phyloP scores from a whole-genome alignment of 2,329 filamentous ascomycete species.

The Corinectria fuckeliana region DNA sequence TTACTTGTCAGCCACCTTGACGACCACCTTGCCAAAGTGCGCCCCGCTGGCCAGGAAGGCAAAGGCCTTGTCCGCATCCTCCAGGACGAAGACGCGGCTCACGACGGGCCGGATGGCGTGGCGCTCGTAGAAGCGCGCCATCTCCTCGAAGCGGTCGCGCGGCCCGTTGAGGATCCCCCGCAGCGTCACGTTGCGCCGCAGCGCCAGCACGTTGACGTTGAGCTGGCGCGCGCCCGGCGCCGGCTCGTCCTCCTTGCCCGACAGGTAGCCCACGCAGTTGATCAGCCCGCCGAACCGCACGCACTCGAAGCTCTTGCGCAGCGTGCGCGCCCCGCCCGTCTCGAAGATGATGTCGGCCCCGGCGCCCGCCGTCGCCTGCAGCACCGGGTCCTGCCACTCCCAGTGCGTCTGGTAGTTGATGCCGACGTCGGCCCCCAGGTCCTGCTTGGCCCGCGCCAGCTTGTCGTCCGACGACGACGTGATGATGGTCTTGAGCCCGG shows the following conservation, averaged over 20 bases:
- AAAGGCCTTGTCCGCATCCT: constrained; percentile 56
- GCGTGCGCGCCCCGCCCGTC: constrained; percentile 58
- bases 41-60: constrained; percentile 58
- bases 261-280: constrained; percentile 57
- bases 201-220: constrained; percentile 65
- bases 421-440: constrained; percentile 57
- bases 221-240: constrained; percentile 50
- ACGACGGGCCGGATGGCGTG: constrained; percentile 56
- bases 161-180: constrained; percentile 69
- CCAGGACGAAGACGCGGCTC: constrained; percentile 54
- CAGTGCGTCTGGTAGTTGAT: constrained; percentile 63
- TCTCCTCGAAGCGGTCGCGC: constrained; percentile 58
- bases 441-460: constrained; percentile 50
- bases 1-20: constrained; percentile 47
- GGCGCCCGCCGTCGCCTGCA: constrained; percentile 50
- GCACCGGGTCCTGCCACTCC: constrained; percentile 57
- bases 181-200: constrained; percentile 54
- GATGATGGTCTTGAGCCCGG: constrained; percentile 57
- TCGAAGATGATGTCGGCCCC: constrained; percentile 64
- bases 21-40: constrained; percentile 65
- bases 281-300: constrained; percentile 63
- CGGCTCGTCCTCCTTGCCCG: constrained; percentile 60
- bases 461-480: constrained; percentile 62
- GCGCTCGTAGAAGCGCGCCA: constrained; percentile 54
- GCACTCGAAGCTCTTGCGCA: constrained; percentile 59